Conservation (phyloP, 257 asterid species). For the Phtheirospermum japonicum region DNA sequence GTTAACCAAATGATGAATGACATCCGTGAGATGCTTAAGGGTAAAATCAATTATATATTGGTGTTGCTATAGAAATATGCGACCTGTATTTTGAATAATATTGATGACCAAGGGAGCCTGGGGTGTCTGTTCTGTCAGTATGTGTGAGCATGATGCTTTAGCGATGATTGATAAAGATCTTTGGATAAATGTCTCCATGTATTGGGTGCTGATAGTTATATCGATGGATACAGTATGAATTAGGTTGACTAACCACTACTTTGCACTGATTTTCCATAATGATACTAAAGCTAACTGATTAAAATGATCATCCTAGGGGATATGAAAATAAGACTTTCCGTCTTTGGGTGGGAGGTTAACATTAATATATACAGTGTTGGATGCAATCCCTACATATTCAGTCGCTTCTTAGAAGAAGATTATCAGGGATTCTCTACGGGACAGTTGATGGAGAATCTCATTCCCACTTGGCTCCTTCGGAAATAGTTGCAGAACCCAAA, state of each 20-base stretch:
- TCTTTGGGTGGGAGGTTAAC: background rate
- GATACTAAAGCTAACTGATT: background rate
- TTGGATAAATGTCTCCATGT: background rate
- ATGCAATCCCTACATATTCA: background rate
- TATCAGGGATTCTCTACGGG: background rate
- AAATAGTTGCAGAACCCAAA: background rate
- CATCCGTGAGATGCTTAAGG: background rate
- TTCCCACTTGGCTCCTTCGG: background rate
- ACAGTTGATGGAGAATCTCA: background rate
- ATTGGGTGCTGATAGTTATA: slow-evolving; percentile 2
- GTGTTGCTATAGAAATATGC: background rate
- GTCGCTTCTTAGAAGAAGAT: background rate
- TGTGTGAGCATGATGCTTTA: background rate
- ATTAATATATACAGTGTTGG: background rate
- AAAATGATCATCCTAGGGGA: too few relatives aligned
- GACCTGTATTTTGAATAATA: background rate
- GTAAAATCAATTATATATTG: slow-evolving; percentile 2
- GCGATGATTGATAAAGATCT: slow-evolving; percentile 1
- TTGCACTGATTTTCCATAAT: background rate
- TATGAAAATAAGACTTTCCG: background rate
- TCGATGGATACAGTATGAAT: background rate
- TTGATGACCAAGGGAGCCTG: background rate
- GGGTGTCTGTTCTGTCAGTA: background rate
- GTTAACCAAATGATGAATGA: background rate
- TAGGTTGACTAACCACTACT: background rate